Conservation (phyloP, 1,284 basidiomycete genomes). For the Ustilago curta region DNA sequence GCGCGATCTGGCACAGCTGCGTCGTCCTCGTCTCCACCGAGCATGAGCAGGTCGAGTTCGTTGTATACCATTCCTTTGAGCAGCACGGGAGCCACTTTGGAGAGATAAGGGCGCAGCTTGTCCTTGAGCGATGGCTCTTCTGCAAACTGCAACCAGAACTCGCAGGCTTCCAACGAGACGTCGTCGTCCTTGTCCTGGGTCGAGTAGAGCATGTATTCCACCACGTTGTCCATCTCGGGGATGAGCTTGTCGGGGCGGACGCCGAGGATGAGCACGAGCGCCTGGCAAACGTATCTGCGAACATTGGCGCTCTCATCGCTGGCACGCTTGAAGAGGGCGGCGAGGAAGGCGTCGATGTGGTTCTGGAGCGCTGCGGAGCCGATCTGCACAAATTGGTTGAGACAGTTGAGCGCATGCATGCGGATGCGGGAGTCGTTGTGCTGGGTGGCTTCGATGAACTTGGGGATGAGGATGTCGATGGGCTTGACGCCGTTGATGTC, state of each 20-base stretch:
- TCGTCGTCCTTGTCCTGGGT: slow-evolving; percentile 88
- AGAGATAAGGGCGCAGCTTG: slow-evolving; percentile 85
- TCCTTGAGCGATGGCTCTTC: slow-evolving; percentile 88
- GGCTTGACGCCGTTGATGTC: slow-evolving; percentile 77
- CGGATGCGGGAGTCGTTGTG: slow-evolving; percentile 87
- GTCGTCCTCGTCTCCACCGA: slow-evolving; percentile 87
- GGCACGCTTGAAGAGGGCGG: slow-evolving; percentile 91
- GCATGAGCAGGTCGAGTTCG: slow-evolving; percentile 93
- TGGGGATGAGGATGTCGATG: slow-evolving; percentile 75
- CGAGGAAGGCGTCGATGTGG: slow-evolving; percentile 92
- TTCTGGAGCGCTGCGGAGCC: slow-evolving; percentile 81
- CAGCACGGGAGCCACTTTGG: slow-evolving; percentile 89
- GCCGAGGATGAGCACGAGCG: slow-evolving; percentile 90
- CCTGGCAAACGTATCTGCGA: slow-evolving; percentile 94
- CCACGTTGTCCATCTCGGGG: slow-evolving; percentile 93
- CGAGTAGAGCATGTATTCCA: slow-evolving; percentile 98
- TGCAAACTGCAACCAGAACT: slow-evolving; percentile 99
- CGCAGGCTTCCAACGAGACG: slow-evolving; percentile 82
- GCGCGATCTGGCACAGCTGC: slow-evolving; percentile 82
- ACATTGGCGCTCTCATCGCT: slow-evolving; percentile 92
- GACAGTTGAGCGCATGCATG: slow-evolving; percentile 89
- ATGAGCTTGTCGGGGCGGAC: slow-evolving; percentile 94
- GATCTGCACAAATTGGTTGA: slow-evolving; percentile 84
- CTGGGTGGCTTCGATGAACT: slow-evolving; percentile 81
- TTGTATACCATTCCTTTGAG: slow-evolving; percentile 98